A percentile compares a stretch with the other conserved stretches of the same genome.
phyloP scores from a whole-genome alignment of 164 flowering plant species.

The Liquidambar formosana region DNA sequence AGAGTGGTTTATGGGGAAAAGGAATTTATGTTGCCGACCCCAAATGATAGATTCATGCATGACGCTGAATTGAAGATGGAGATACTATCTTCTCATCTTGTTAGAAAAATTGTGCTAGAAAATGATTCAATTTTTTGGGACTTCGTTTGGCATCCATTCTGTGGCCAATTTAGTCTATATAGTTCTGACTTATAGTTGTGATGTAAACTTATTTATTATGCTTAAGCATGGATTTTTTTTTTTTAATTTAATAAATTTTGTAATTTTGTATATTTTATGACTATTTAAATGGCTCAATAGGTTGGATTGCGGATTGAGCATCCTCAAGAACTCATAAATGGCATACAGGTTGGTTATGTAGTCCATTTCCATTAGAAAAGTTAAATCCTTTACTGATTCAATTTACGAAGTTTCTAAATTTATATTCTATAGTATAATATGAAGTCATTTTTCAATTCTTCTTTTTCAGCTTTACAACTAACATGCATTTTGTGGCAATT shows the following conservation, averaged over 20 bases:
- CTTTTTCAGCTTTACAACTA: too few species aligned
- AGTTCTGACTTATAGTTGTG: background rate
- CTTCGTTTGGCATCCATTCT: constrained; percentile 1
- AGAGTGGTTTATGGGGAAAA: too few species aligned
- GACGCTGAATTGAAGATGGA: too few species aligned
- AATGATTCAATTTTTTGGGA: too few species aligned
- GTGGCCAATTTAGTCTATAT: constrained; percentile 5
- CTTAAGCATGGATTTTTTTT: background rate
- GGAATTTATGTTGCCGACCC: too few species aligned
- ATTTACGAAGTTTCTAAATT: too few species aligned
- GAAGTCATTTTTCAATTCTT: background rate
- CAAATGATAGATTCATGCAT: too few species aligned
- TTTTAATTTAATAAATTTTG: too few species aligned
- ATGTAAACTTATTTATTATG: background rate
- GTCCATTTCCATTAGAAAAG: background rate
- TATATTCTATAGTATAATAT: background rate
- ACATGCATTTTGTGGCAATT: too few species aligned
- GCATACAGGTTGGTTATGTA: constrained; percentile 66
- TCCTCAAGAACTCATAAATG: constrained; percentile 93
- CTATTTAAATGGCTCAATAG: constrained; percentile 41
- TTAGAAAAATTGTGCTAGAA: too few species aligned
- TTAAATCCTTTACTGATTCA: too few species aligned
- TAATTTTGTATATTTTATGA: background rate
- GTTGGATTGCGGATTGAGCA: constrained; percentile 96
- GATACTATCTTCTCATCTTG: too few species aligned